Base-by-base conservation (phyloP, 768 basidiomycete genomes). In the Russula dissimulans region DNA sequence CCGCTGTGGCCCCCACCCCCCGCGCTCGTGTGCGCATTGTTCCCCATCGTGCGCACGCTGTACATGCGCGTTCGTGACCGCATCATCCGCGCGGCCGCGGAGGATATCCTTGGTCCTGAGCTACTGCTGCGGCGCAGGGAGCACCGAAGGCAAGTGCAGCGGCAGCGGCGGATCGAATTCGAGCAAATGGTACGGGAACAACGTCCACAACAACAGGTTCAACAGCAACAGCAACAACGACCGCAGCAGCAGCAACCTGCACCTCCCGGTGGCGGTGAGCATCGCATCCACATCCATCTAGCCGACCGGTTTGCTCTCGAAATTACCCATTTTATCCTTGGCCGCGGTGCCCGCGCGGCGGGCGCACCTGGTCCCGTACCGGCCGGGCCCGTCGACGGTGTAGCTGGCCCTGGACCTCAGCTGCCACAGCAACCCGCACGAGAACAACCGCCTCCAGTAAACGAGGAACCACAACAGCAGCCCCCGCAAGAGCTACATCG, bases 1-100 rank as follows among this genome's bases (percentile, higher is more conserved):
- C 32, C 70, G 31, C 54, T 59, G 49, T 75, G 73, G 73, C 74
- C 74, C 3, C 74, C 74, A 1, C 68, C 69, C 0, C 74, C 74
- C 0, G 43, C 68, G 17, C 68, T 74, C 61, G 61, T 67, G 5
- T 67, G 68, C 17, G 43, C 71, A 41, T 54, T 71, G 43, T 68
- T 69, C 56, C 73, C 73, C 2, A 4, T 69, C 47, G n/a, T 72
- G 29, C 60, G 66, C 43, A 29, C 41, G 6, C 18, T 68, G 17
- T 75, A 75, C 57, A 54, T 60, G 11, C 59, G 54, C 14, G 38
- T 56, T n/a, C 67, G 67, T 31, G 26, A 49, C 15, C 63, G 56
- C n/a, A 32, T 74, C 47, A 61, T 57, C 11, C 50, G 64, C 26
- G 67, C 62, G 55, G 57, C 71, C 32, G 58, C 73, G 56, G 65